Evolutionary conservation across 2,329 filamentous ascomycete species (phyloP).

Genomic region (Xylariaceae sp.): DNA sequence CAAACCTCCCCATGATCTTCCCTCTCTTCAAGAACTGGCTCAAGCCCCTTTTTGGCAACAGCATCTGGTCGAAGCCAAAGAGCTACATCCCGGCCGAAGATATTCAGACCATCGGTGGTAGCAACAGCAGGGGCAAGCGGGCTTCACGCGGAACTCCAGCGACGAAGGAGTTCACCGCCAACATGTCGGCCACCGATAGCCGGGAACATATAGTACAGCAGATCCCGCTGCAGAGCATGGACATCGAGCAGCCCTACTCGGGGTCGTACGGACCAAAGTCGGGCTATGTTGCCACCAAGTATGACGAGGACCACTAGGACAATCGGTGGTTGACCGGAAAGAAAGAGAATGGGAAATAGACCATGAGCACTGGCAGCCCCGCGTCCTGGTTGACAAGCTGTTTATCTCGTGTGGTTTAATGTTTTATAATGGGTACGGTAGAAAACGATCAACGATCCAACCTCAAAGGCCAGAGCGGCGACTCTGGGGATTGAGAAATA

Average conservation of each 20-base stretch:
- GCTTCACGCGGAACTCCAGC: not conserved
- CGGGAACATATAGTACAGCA: conserved; percentile 11
- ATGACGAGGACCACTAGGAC: conserved; percentile 2
- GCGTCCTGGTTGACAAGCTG: too few relatives aligned
- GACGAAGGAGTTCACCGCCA: not conserved
- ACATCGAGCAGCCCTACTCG: not conserved
- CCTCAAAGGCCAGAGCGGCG: too few relatives aligned
- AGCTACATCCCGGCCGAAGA: not conserved
- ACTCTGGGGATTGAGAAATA: too few relatives aligned
- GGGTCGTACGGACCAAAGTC: not conserved
- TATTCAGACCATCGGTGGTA: conserved; percentile 6
- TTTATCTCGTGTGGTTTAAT: too few relatives aligned
- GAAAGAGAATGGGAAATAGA: too few relatives aligned
- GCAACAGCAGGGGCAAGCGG: conserved; percentile 1
- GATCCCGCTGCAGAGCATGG: conserved; percentile 6
- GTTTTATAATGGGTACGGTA: too few relatives aligned
- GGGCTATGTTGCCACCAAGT: conserved; percentile 1
- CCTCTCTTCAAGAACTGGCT: conserved; percentile 40
- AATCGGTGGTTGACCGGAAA: not conserved
- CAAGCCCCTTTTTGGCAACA: conserved; percentile 28
- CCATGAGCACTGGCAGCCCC: too few relatives aligned
- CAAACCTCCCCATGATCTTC: conserved; percentile 43
- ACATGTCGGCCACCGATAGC: conserved; percentile 4
- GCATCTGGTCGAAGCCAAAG: conserved; percentile 6
- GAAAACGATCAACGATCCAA: too few relatives aligned